Evolutionary conservation across 352 stramenopile species (phyloP), one percentile per base, ranked within the genome.

Genomic region (Globisporangium rhizosaccharum): DNA sequence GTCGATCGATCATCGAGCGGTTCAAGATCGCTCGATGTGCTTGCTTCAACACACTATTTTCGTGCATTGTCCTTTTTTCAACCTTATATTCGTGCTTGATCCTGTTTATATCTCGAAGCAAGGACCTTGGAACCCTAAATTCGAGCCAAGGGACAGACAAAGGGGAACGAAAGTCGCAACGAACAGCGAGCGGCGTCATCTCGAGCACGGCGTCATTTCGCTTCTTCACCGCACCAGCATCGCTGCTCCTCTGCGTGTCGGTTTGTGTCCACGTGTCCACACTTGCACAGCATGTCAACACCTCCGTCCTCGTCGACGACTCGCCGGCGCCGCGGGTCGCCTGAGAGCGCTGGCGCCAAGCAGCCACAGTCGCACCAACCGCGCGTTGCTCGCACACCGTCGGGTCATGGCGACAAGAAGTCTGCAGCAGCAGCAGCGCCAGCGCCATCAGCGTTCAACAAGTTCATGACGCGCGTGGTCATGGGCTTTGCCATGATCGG

Each of bases 401-500:
- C 69, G 1, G 50, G 39, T 25, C 14, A 28, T n/a, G 26, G 17
- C 5, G 64, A 78, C 64, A 72, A 75, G 23, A 75, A 57, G 53
- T 54, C 69, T 18, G 8, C 8, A n/a, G 46, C 49, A n/a, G 44
- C 68, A 33, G 48, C 51, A 9, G 36, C 51, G 2, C 9, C 67
- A 11, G 51, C 61, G 7, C 26, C 66, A 14, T 73, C 70, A 14
- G 58, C 67, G 5, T 62, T 88, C 44, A 63, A 68, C 41, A 90
- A 92, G 61, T 86, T 89, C 59, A 67, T 87, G 59, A 88, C 78
- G 49, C 83, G 83, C 59, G 78, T 90, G 10, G 67, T 90, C 51
- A 72, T 87, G 66, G 79, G 83, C 58, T 84, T 87, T 33, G 71
- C 75, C 28, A 92, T 92, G 83, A 90, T 92, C 61, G 73, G 63